Percentiles rank a stretch among this genome's conserved stretches.
Evolutionary conservation across 805 yeast genomes (phyloP).

Genomic region (Priceomyces castillae): DNA sequence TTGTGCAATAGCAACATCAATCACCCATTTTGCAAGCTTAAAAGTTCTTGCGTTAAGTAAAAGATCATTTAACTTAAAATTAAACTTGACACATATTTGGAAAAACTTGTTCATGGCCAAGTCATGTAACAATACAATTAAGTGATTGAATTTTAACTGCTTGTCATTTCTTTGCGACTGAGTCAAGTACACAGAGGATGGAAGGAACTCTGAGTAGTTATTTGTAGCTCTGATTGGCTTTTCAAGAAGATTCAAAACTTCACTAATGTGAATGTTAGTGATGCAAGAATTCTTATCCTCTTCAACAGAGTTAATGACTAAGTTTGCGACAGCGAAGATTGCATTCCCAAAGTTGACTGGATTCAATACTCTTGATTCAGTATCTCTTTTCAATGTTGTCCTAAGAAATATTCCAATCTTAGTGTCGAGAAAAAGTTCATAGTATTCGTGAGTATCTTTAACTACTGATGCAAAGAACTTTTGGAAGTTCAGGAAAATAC

Average conservation of each 20-base stretch:
- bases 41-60: slow-evolving; percentile 60
- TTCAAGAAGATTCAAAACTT: slow-evolving; percentile 58
- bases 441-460: slow-evolving; percentile 12
- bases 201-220: slow-evolving; percentile 38
- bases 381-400: slow-evolving; percentile 46
- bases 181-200: slow-evolving; percentile 47
- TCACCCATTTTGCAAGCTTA: slow-evolving; percentile 69
- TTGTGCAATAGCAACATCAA: slow-evolving; percentile 60
- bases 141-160: slow-evolving; percentile 28
- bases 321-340: slow-evolving; percentile 56
- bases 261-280: slow-evolving; percentile 51
- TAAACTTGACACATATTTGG: slow-evolving; percentile 62
- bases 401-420: slow-evolving; percentile 37
- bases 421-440: slow-evolving; percentile 28
- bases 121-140: slow-evolving; percentile 58
- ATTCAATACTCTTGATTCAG: slow-evolving; percentile 58
- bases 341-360: slow-evolving; percentile 61
- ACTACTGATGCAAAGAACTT: slow-evolving; percentile 1
- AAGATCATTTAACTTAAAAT: slow-evolving; percentile 61
- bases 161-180: slow-evolving; percentile 17
- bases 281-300: slow-evolving; percentile 61
- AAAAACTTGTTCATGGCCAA: slow-evolving; percentile 62
- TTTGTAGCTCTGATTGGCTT: slow-evolving; percentile 48
- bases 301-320: slow-evolving; percentile 56
- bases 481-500: not conserved